Conservation (phyloP, 805 yeast genomes). For the Metschnikowia lochheadii region DNA sequence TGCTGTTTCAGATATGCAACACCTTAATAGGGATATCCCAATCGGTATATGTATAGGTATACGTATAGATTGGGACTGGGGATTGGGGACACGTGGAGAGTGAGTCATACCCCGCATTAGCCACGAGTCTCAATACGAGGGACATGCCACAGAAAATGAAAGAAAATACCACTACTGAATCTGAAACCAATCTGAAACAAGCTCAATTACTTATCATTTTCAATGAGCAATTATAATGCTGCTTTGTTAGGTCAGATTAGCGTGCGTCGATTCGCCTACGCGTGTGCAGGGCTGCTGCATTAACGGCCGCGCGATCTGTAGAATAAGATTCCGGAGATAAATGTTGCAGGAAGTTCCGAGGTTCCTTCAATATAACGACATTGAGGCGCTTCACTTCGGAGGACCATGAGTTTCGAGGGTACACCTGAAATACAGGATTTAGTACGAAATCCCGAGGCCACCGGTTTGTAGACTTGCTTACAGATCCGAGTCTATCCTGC, state of each 20-base stretch:
- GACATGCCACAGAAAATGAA: background rate
- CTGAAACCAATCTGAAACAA: too few species aligned
- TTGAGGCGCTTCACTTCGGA: background rate
- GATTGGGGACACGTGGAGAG: background rate
- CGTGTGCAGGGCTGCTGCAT: background rate
- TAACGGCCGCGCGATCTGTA: background rate
- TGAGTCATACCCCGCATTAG: conserved; percentile 1
- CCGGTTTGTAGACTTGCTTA: too few species aligned
- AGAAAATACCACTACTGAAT: background rate
- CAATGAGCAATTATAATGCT: background rate
- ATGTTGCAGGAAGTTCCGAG: background rate
- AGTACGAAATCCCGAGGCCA: too few species aligned
- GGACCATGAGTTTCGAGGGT: background rate
- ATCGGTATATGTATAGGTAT: too few species aligned
- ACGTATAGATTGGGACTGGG: too few species aligned
- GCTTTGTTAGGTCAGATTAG: background rate
- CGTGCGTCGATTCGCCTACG: background rate
- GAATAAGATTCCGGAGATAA: background rate
- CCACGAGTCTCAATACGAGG: background rate
- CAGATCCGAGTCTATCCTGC: too few species aligned
- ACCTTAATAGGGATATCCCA: too few species aligned
- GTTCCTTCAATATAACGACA: too few species aligned
- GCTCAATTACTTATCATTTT: too few species aligned
- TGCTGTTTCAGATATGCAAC: background rate
- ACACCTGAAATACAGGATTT: too few species aligned